Conservation (phyloP, 352 stramenopile species). For the Globisporangium barbulae region DNA sequence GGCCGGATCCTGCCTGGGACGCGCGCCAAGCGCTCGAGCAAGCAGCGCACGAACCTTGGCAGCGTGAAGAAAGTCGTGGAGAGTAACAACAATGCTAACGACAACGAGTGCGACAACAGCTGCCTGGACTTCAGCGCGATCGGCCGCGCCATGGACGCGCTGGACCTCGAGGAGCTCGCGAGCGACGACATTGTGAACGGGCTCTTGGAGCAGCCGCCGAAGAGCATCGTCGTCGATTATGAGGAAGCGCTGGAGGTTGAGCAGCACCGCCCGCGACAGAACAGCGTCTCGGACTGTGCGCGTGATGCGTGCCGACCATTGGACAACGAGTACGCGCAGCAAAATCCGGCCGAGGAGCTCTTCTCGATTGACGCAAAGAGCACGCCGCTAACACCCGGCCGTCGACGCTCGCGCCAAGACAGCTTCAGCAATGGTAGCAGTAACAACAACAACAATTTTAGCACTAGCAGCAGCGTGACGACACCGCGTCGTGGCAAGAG, state of each 20-base stretch:
- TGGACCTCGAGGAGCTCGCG: slow-evolving; percentile 56
- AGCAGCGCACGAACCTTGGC: slow-evolving; percentile 4
- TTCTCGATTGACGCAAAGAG: slow-evolving; percentile 2
- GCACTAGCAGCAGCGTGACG: not conserved
- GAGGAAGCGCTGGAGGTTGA: slow-evolving; percentile 27
- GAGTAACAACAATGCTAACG: not conserved
- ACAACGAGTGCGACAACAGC: not conserved
- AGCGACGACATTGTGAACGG: slow-evolving; percentile 12
- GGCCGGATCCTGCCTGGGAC: slow-evolving; percentile 5
- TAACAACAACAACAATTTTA: not conserved
- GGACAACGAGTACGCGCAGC: slow-evolving; percentile 18
- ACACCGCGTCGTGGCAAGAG: slow-evolving; percentile 29
- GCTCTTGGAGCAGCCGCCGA: slow-evolving; percentile 13
- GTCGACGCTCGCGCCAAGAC: slow-evolving; percentile 30
- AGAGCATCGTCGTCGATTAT: slow-evolving; percentile 64
- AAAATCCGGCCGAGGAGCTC: slow-evolving; percentile 12
- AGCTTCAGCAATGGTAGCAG: slow-evolving; percentile 14
- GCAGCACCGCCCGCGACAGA: slow-evolving; percentile 20
- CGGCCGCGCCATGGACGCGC: slow-evolving; percentile 14
- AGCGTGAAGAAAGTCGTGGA: slow-evolving; percentile 1
- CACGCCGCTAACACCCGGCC: slow-evolving; percentile 8
- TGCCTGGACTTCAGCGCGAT: slow-evolving; percentile 9
- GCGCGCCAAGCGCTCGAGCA: slow-evolving; percentile 9
- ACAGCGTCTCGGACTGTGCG: slow-evolving; percentile 29
- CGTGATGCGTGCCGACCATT: slow-evolving; percentile 43